Evolutionary conservation across 1,139 yeast genomes (phyloP).

Genomic region (Hyphopichia fennica): DNA sequence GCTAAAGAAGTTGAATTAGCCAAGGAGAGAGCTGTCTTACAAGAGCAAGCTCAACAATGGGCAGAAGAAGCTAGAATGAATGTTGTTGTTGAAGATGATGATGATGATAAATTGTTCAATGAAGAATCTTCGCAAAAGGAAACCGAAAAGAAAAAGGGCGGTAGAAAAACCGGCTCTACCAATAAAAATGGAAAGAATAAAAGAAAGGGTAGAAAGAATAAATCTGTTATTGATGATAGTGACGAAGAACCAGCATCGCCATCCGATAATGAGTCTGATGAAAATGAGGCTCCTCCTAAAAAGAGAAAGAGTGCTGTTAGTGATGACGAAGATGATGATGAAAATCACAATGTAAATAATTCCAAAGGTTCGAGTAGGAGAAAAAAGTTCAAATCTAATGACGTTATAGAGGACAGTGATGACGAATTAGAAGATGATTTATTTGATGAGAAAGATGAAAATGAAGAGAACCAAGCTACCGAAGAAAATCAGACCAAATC

Average conservation of each 20-base stretch:
- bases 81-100: conserved; percentile 34
- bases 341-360: conserved; percentile 12
- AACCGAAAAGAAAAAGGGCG: conserved; percentile 17
- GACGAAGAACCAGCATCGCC: conserved; percentile 17
- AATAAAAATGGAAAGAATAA: conserved; percentile 14
- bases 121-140: conserved; percentile 23
- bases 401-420: conserved; percentile 55
- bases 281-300: conserved; percentile 15
- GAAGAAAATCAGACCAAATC: not conserved
- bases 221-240: conserved; percentile 30
- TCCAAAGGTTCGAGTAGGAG: conserved; percentile 10
- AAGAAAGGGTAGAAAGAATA: conserved; percentile 20
- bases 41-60: conserved; percentile 84
- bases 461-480: not conserved
- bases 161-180: conserved; percentile 8
- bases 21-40: conserved; percentile 68
- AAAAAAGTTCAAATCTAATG: conserved; percentile 42
- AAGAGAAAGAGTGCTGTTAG: conserved; percentile 14
- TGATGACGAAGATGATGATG: conserved; percentile 23
- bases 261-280: conserved; percentile 12
- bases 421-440: conserved; percentile 40
- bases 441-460: conserved; percentile 12
- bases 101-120: conserved; percentile 29
- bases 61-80: conserved; percentile 54
- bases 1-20: conserved; percentile 54